Evolutionary conservation across 768 basidiomycete species (phyloP), one percentile per base, ranked within the genome.

Genomic region (Tremella yokohamensis): DNA sequence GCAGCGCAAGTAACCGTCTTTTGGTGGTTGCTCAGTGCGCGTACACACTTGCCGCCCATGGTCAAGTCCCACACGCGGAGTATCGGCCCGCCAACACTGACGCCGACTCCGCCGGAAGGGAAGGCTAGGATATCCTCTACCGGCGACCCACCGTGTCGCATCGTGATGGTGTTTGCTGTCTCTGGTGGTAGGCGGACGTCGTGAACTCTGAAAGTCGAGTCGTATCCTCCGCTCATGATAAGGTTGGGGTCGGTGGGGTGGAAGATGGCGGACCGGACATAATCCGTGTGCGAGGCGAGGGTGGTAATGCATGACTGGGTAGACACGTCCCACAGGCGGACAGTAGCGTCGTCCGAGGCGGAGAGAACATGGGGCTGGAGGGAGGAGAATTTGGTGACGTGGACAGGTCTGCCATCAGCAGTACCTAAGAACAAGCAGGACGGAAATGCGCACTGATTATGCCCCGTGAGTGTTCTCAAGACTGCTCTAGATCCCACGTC

Each of bases 21-120:
- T 78, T 98, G 94, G 74, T 99, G 96, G 79, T 98, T 98, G 37
- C 91, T 94, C 62, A 98, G 73, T 9, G 96, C 94, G 48, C 88
- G 84, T 2, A 88, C 82, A 77, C 94, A 97, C 44, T 87, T 84
- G 13, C 89, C 90, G 18, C 93, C 86, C 51, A 76, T 76, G 15
- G 57, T 63, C 42, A 99, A 79, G 77, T 99, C 96, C 93, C 96
- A 99, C 3, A 90, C 85, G 19, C 91, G 84, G 52, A 98, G 79
- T 58, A 98, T 93, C 1, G 94, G 89, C 0, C 94, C 96, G 9
- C 92, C 86, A 3, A 90, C 83, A 6, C 91, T 90, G 22, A 98
- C 68, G 0, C 85, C 90, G 49, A 87, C 81, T 8, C 68, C 74
- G 0, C 79, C 79, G n/a, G 88, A 87, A 0, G 92, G 90, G 66